Percentiles rank a stretch among this genome's conserved stretches.
Conservation (phyloP, 345 rosid species). For the Corchorus capsularis region DNA sequence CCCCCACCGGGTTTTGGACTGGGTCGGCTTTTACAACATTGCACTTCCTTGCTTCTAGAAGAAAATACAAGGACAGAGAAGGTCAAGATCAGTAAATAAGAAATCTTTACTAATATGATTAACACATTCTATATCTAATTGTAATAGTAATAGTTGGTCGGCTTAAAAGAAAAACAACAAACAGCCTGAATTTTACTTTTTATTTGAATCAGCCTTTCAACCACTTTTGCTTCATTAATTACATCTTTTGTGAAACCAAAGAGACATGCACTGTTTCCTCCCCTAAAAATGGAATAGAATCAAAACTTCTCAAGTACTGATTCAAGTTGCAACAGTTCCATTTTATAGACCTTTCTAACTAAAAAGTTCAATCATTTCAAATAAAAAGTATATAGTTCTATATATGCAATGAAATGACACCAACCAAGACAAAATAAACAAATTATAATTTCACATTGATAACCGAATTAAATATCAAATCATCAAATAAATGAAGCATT, state of each 20-base stretch:
- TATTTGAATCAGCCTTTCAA: too few relatives aligned
- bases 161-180: too few relatives aligned
- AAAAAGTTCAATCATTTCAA: not conserved
- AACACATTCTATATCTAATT: too few relatives aligned
- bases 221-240: not conserved
- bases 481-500: not conserved
- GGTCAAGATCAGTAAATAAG: too few relatives aligned
- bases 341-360: not conserved
- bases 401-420: conserved; percentile 8
- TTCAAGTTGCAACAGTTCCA: not conserved
- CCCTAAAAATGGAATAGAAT: not conserved
- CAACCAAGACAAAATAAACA: not conserved
- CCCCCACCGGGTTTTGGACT: too few relatives aligned
- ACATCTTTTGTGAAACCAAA: not conserved
- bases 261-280: not conserved
- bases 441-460: not conserved
- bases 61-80: too few relatives aligned
- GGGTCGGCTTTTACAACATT: too few relatives aligned
- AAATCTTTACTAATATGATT: too few relatives aligned
- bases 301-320: not conserved
- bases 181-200: too few relatives aligned
- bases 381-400: not conserved
- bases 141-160: too few relatives aligned
- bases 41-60: too few relatives aligned
- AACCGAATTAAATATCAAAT: not conserved